Percentiles rank a stretch among this genome's conserved stretches.
These are phyloP conservation scores for Striga hermonthica DNA, from an alignment of 305 asterid genomes.

Conservation along the genomic window DNA sequence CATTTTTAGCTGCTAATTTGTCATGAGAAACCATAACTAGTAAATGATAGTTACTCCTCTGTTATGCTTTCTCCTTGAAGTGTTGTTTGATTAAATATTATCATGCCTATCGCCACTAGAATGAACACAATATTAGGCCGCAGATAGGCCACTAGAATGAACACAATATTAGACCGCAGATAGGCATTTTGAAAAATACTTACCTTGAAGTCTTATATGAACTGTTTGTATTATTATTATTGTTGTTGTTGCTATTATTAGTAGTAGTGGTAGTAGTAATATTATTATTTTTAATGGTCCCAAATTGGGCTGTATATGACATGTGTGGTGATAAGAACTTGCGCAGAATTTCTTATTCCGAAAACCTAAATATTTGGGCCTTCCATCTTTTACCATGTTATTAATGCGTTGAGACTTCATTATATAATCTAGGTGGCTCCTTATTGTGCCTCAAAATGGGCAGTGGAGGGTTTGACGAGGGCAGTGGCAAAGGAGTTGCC, in stretches of 20 bases:
- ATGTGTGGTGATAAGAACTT: slow-evolving; percentile 12
- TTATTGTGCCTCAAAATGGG: slow-evolving; percentile 98
- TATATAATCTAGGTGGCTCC: slow-evolving; percentile 74
- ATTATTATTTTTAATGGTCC: not conserved
- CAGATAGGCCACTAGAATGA: not conserved
- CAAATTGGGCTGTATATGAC: not conserved
- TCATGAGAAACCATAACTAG: slow-evolving; percentile 22
- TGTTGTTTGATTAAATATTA: slow-evolving; percentile 10
- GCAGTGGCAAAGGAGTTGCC: slow-evolving; percentile 90
- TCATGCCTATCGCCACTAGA: not conserved
- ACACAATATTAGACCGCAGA: not conserved
- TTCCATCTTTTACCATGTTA: slow-evolving; percentile 23
- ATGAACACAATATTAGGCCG: not conserved
- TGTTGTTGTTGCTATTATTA: too few species aligned
- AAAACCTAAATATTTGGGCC: slow-evolving; percentile 10
- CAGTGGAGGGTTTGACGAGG: slow-evolving; percentile 81
- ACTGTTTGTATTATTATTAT: too few species aligned
- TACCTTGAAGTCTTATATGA: too few species aligned
- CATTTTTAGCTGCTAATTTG: slow-evolving; percentile 26
- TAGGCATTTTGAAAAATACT: slow-evolving; percentile 10
- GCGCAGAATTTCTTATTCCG: too few species aligned
- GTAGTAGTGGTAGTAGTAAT: too few species aligned
- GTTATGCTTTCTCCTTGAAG: slow-evolving; percentile 12
- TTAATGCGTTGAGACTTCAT: slow-evolving; percentile 28
- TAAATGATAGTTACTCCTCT: slow-evolving; percentile 17